Evolutionary conservation across 2,329 filamentous ascomycete genomes (phyloP).

Genomic region (Claviceps sp.): DNA sequence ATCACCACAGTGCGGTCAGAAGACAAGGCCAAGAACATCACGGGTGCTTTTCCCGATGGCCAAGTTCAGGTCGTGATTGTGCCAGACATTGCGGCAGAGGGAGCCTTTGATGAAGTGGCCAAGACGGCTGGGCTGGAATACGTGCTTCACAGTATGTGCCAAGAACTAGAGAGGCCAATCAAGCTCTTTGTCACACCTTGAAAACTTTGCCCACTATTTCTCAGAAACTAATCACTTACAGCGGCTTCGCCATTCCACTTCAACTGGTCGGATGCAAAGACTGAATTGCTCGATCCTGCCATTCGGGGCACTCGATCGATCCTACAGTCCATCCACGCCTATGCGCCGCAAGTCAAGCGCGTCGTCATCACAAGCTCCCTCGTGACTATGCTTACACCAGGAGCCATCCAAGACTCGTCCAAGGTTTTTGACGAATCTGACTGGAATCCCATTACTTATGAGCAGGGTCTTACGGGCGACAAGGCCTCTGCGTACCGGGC

Average conservation of each 20-base stretch:
- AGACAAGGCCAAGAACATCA: constrained; percentile 38
- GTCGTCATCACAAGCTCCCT: constrained; percentile 52
- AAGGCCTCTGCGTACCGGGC: constrained; percentile 36
- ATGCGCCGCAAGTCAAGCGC: constrained; percentile 49
- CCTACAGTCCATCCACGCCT: constrained; percentile 51
- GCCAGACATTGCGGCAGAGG: constrained; percentile 59
- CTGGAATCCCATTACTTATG: constrained; percentile 40
- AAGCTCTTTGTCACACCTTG: not conserved
- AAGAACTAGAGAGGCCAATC: not conserved
- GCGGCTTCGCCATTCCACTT: constrained; percentile 46
- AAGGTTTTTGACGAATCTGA: constrained; percentile 32
- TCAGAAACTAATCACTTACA: not conserved
- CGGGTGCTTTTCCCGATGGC: constrained; percentile 31
- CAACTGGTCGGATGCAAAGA: constrained; percentile 34
- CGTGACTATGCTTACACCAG: constrained; percentile 33
- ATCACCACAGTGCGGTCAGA: constrained; percentile 43
- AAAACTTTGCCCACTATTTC: too few relatives aligned
- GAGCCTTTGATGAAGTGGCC: constrained; percentile 58
- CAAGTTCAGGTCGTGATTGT: constrained; percentile 47
- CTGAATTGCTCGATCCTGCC: constrained; percentile 44
- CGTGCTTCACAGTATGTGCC: constrained; percentile 36
- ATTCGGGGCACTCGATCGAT: constrained; percentile 53
- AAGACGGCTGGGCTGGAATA: constrained; percentile 36
- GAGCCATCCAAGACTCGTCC: constrained; percentile 21
- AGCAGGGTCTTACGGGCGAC: constrained; percentile 24